A percentile compares a stretch with the other conserved stretches of the same genome.
These are phyloP conservation scores for Fraxinus paxiana DNA, from an alignment of 305 asterid species.

Conservation along the genomic window DNA sequence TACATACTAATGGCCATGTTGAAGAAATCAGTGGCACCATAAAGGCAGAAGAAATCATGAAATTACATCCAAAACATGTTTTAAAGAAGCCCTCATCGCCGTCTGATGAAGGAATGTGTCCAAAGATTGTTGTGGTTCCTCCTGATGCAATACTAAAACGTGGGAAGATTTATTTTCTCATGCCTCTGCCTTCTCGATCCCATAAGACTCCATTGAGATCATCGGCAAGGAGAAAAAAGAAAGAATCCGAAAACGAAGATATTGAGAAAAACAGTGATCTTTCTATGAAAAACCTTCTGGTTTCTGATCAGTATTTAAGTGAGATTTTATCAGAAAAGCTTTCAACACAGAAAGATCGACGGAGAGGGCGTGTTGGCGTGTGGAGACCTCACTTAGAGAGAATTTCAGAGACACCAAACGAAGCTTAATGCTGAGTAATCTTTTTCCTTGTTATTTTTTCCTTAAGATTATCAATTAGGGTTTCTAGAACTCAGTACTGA, in stretches of 20 bases:
- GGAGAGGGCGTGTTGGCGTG: conserved; percentile 42
- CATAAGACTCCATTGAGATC: conserved; percentile 19
- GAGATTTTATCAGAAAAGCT: conserved; percentile 44
- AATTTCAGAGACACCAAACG: conserved; percentile 38
- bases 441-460: not conserved
- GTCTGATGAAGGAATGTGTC: conserved; percentile 46
- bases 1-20: conserved; percentile 79
- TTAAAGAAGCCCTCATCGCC: conserved; percentile 69
- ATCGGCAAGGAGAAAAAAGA: conserved; percentile 27
- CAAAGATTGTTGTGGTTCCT: conserved; percentile 64
- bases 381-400: conserved; percentile 53
- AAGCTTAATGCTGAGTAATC: conserved; percentile 13
- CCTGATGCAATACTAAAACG: conserved; percentile 80
- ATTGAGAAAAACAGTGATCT: not conserved
- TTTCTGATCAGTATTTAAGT: conserved; percentile 36
- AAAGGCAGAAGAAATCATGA: conserved; percentile 71
- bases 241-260: conserved; percentile 7
- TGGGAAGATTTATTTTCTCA: conserved; percentile 85
- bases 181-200: conserved; percentile 34
- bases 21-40: conserved; percentile 70
- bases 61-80: conserved; percentile 74
- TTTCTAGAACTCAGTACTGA: not conserved
- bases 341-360: conserved; percentile 37
- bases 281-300: not conserved
- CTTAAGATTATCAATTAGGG: not conserved